Evolutionary conservation across 192 early-diverging fungal species (phyloP).

Genomic region (Coemansia sp.): DNA sequence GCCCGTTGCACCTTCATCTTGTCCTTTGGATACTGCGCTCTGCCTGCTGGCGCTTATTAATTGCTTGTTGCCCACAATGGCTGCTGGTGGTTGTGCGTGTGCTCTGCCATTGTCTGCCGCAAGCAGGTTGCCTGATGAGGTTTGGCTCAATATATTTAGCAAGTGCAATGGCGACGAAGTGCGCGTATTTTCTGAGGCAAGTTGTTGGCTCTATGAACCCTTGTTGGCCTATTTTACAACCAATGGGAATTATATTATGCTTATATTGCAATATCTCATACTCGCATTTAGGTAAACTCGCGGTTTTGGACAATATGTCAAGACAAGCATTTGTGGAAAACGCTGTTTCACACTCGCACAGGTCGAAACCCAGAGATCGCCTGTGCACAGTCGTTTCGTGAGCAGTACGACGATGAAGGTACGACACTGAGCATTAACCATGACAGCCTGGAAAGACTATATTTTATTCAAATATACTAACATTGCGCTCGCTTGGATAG

Average conservation of each 20-base stretch:
- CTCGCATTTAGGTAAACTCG: not conserved
- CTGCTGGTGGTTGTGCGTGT: not conserved
- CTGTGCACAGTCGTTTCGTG: constrained; percentile 10
- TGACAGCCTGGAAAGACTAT: no score
- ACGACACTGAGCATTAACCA: not conserved
- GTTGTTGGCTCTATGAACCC: constrained; percentile 1
- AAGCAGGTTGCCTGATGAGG: constrained; percentile 26
- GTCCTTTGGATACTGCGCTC: not conserved
- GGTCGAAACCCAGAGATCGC: not conserved
- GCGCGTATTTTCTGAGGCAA: constrained; percentile 21
- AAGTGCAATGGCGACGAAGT: constrained; percentile 47
- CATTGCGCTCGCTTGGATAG: constrained; percentile 3
- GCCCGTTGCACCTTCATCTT: not conserved
- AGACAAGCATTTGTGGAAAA: constrained; percentile 37
- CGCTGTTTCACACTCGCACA: constrained; percentile 22
- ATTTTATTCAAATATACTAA: no score
- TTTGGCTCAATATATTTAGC: constrained; percentile 27
- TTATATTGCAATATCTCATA: not conserved
- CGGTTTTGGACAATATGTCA: constrained; percentile 2
- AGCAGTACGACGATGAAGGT: constrained; percentile 31
- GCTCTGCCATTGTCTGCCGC: not conserved
- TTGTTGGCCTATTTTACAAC: no score
- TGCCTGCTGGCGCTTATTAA: not conserved
- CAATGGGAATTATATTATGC: no score
- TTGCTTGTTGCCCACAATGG: not conserved